Percentiles rank a stretch among this genome's conserved stretches.
phyloP scores from a whole-genome alignment of 1,284 basidiomycete genomes.

The Trametes polyzona region DNA sequence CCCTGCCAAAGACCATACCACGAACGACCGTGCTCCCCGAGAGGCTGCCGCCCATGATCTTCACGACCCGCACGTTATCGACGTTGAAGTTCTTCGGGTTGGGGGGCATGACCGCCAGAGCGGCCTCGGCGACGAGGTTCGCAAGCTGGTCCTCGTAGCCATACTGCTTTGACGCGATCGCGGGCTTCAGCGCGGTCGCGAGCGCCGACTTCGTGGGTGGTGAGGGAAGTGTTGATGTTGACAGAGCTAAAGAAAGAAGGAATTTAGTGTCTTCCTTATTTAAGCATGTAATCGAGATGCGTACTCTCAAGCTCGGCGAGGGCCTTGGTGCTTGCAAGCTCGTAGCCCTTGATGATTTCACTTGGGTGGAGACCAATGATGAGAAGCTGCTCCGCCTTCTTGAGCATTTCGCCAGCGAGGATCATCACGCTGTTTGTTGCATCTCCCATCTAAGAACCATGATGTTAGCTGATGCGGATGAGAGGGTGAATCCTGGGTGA shows the following conservation, averaged over 20 bases:
- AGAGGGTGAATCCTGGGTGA: too few species aligned
- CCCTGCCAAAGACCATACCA: slow-evolving; percentile 98
- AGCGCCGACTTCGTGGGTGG: slow-evolving; percentile 84
- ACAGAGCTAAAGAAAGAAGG: too few species aligned
- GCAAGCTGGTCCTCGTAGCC: slow-evolving; percentile 89
- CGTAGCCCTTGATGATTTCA: slow-evolving; percentile 94
- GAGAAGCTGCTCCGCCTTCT: slow-evolving; percentile 91
- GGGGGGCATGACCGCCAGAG: slow-evolving; percentile 86
- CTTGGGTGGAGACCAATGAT: slow-evolving; percentile 97
- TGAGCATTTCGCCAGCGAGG: slow-evolving; percentile 93
- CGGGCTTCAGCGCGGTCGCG: slow-evolving; percentile 82
- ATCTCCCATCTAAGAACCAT: slow-evolving; percentile 90
- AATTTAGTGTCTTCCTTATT: too few species aligned
- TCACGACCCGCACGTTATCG: slow-evolving; percentile 97
- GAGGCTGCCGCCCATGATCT: slow-evolving; percentile 95
- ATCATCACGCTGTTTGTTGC: slow-evolving; percentile 96
- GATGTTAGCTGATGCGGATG: too few species aligned
- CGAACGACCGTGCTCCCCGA: slow-evolving; percentile 86
- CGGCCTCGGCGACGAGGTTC: slow-evolving; percentile 90
- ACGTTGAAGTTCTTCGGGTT: slow-evolving; percentile 95
- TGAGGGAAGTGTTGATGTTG: slow-evolving; percentile 68
- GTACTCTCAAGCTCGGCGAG: slow-evolving; percentile 89
- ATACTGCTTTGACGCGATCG: slow-evolving; percentile 97
- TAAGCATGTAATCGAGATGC: slow-evolving; percentile 43
- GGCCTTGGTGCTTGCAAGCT: slow-evolving; percentile 88